Percentiles rank a stretch among this genome's conserved stretches.
Conservation (phyloP, 352 stramenopile species). For the Phytophthora citricola region DNA sequence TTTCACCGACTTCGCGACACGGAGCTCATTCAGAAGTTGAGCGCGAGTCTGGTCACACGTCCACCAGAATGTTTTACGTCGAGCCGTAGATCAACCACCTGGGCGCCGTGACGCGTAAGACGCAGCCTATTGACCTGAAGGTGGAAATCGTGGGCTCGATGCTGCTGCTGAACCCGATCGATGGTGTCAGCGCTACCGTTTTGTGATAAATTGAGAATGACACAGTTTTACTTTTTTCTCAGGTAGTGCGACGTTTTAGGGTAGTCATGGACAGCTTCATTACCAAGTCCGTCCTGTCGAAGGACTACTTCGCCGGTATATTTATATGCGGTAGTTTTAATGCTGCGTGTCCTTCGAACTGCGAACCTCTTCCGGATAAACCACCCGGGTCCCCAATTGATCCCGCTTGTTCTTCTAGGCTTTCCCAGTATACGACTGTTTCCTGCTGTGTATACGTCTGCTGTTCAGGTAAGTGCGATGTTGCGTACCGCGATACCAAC, state of each 20-base stretch:
- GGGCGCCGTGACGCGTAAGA: constrained; percentile 42
- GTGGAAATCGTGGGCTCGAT: constrained; percentile 38
- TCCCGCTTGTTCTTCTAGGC: no score
- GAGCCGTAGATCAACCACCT: constrained; percentile 53
- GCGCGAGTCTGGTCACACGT: constrained; percentile 45
- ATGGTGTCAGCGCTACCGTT: constrained; percentile 31
- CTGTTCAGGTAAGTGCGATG: no score
- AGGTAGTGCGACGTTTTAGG: constrained; percentile 4
- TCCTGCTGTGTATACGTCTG: no score
- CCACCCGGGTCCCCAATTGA: no score
- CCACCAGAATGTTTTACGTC: constrained; percentile 53
- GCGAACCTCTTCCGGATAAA: no score
- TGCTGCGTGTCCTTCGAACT: no score
- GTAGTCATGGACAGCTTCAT: constrained; percentile 56
- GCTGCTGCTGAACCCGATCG: constrained; percentile 54
- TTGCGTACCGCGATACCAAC: no score
- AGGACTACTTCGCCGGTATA: constrained; percentile 50
- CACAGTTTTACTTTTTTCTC: no score
- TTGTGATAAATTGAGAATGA: no score
- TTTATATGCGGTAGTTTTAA: no score
- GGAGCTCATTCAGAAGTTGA: constrained; percentile 45
- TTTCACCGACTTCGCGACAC: neutral
- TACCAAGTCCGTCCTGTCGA: constrained; percentile 51
- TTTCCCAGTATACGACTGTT: no score
- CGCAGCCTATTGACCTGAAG: constrained; percentile 44